Conservation (phyloP, 2,329 filamentous ascomycete genomes). For the Epichloe typhina region DNA sequence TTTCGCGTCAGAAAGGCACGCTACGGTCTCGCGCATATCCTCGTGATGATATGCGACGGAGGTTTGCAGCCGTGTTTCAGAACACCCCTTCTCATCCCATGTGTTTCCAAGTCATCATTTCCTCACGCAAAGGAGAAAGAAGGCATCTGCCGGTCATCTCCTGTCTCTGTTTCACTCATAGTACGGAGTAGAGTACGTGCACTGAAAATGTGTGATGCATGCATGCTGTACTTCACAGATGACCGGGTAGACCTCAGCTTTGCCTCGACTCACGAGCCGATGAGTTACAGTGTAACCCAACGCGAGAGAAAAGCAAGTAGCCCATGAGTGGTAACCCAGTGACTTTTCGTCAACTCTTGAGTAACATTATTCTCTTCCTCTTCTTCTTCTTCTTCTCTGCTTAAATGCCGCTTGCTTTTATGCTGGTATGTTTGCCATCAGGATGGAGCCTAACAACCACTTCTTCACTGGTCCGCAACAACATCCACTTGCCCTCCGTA, state of each 20-base stretch:
- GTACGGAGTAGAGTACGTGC: no score
- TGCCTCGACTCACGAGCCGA: neutral
- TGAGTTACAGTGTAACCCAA: no score
- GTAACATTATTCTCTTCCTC: no score
- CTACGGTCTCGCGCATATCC: neutral
- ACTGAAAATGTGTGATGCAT: neutral
- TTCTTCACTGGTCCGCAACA: no score
- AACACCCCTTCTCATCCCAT: neutral
- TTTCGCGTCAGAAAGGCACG: neutral
- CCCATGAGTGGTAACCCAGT: no score
- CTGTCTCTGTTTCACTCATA: neutral
- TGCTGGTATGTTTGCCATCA: no score
- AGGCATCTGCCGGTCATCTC: neutral
- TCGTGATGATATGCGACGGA: neutral
- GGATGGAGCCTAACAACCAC: no score
- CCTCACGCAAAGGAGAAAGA: neutral
- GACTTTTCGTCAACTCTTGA: no score
- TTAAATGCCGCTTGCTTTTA: no score
- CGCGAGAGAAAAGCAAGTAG: no score
- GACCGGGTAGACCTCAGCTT: neutral
- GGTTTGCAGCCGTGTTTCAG: slow-evolving; percentile 1
- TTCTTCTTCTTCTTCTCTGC: no score
- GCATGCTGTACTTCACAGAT: neutral
- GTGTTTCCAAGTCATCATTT: neutral
- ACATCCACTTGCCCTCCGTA: no score